Evolutionary conservation across 805 yeast species (phyloP), one percentile per base, ranked within the genome.

Genomic region (Zygosaccharomyces bailii): DNA sequence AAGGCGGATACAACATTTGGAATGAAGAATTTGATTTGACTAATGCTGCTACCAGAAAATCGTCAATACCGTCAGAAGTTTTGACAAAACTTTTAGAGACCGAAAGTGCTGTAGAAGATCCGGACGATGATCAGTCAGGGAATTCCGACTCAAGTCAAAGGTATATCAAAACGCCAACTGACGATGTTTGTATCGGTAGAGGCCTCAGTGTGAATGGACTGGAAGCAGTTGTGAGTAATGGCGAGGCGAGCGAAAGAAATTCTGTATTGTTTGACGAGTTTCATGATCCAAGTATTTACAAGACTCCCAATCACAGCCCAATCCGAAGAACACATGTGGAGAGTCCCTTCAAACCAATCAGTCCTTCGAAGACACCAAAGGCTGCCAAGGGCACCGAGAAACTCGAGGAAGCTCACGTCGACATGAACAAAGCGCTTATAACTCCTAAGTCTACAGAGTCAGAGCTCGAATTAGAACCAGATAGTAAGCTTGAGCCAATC

Each of bases 331-430:
- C 48, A n/a, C 65, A 60, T 42, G 52, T 57, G 20, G 47, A 48
- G 11, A 61, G 65, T 41, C 66, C 66, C 2, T 61, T 61, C 33
- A 61, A 59, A 43, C 57, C 59, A 5, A 33, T 48, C 11, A 45
- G 46, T 20, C 37, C 51, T 4, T 49, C 39, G 31, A 50, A 33
- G 16, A 23, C 32, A 4, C 9, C 14, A 1, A 36, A 27, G 8
- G 14, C n/a, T 25, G 40, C 36, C n/a, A 13, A 23, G 19, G 19
- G 10, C 7, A 18, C 11, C 7, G 16, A 16, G 13, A n/a, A 10
- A n/a, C 16, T 25, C 4, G 18, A 16, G 20, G 19, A 37, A 17
- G 14, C 11, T 7, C 11, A 16, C 0, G 11, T 7, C 3, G n/a
- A n/a, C n/a, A n/a, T n/a, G n/a, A n/a, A n/a, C n/a, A n/a, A n/a